Evolutionary conservation across 805 yeast genomes (phyloP), one percentile per base, ranked within the genome.

Genomic region (Candida maltosa): DNA sequence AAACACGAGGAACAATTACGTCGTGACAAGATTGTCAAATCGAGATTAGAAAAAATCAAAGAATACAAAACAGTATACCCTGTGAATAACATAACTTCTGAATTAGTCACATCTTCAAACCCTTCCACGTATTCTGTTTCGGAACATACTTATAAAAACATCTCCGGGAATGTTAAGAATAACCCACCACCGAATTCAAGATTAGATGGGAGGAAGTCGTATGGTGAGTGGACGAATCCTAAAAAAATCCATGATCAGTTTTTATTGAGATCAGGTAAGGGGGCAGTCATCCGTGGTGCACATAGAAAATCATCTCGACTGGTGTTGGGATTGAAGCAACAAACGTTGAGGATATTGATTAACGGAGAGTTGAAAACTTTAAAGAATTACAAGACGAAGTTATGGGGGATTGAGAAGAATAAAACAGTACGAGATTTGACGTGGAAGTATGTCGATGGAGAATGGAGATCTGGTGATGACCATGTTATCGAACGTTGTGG

Each of bases 361-460:
- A 77, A 73, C 48, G 87, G 81, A 5, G 73, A 60, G 30, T 59
- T 76, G 35, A 79, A 75, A 56, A 65, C 67, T 4, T 59, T 83
- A 38, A 76, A 75, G 47, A 66, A 81, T 45, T 73, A 72, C 47
- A 87, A 88, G 60, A 77, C 81, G 21, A 88, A 88, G 54, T 70
- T 93, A 26, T 91, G 98, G 98, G 97, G 97, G 3, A 72, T 77
- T 41, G 88, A 84, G 45, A 85, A 84, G 61, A 72, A 76, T 43
- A 81, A 75, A 48, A 65, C 70, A 3, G 54, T 70, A 2, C 69
- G 72, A 22, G 93, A 83, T 46, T 65, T 88, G 45, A 84, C 82
- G 0, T 74, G 69, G 58, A 65, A 67, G 35, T 89, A 75, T 53
- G 64, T 58, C 7, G 74, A 80, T 41, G 85, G 83, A 0, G 73